Evolutionary conservation across 2,329 filamentous ascomycete species (phyloP), one percentile per base, ranked within the genome.

Genomic region (Neopestalotiopsis sp.): DNA sequence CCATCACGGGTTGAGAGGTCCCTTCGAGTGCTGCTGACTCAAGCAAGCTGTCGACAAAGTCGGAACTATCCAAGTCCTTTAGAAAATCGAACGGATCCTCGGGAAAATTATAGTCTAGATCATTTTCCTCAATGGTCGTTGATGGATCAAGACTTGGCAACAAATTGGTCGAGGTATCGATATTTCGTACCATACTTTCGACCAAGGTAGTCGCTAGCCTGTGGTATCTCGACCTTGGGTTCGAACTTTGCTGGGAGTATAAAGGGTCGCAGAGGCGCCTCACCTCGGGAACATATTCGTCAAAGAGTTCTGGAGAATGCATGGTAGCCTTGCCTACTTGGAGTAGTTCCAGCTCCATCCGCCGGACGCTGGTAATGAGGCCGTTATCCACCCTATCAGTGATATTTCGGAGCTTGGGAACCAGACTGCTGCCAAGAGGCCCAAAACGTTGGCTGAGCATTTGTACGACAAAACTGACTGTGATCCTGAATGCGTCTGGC

Each of bases 321-420:
- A 87, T 69, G 30, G 80, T 74, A 73, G 87, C 86, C 81, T 84
- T 87, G 72, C 86, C 87, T 13, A 80, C 81, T 67, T 84, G 80
- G 65, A 88, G 79, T 4, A 88, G 73, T 68, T 87, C 85, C 20
- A 89, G 75, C 74, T 89, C 87, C 1, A 87, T 76, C 61, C 81
- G 82, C 14, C 87, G 82, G 20, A 83, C 77, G 17, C 82, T 85
- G 14, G 71, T 74, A 24, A 85, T 77, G 57, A 74, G 75, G 9
- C 81, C 81, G n/a, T 73, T 75, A 38, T 74, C 74, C 64, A 84
- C 75, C 14, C 77, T 79, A 53, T 78, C 76, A 30, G 77, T 71
- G 5, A 88, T 75, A 3, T 74, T 73, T 40, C 75, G 70, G 34
- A 88, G 74, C 40, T 76, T 76, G 4, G 72, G 69, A 5, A 74